Percentiles rank a stretch among this genome's conserved stretches.
Conservation (phyloP, 345 rosid genomes). For the Erodium maritimum region DNA sequence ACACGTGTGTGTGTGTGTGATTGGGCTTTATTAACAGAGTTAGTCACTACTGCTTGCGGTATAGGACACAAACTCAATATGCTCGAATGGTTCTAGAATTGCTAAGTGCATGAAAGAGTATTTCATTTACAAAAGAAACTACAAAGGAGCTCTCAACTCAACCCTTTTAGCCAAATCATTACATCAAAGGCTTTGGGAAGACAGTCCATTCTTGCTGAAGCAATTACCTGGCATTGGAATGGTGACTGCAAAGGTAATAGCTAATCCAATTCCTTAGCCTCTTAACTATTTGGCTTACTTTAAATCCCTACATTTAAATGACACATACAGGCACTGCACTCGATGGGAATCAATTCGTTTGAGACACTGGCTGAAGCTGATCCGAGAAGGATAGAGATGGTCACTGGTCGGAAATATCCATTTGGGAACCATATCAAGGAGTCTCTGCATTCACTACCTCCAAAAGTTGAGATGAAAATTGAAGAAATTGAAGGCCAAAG, state of each 20-base stretch:
- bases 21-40: conserved; percentile 13
- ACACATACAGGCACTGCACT: conserved; percentile 59
- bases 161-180: conserved; percentile 74
- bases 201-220: conserved; percentile 81
- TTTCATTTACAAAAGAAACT: conserved; percentile 68
- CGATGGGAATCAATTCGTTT: conserved; percentile 83
- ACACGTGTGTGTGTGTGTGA: too few relatives aligned
- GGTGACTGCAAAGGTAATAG: conserved; percentile 87
- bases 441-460: conserved; percentile 71
- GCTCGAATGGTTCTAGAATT: conserved; percentile 73
- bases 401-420: conserved; percentile 83
- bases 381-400: conserved; percentile 91
- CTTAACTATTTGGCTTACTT: conserved; percentile 1
- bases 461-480: conserved; percentile 55
- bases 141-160: conserved; percentile 66
- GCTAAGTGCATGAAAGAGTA: conserved; percentile 94
- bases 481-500: conserved; percentile 49
- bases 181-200: conserved; percentile 94
- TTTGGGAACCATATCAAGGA: conserved; percentile 97
- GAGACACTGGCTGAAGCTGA: conserved; percentile 82
- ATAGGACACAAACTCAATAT: conserved; percentile 78
- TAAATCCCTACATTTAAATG: conserved; percentile 7
- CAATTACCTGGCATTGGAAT: conserved; percentile 92
- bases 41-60: conserved; percentile 14
- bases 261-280: background rate